A percentile compares a stretch with the other conserved stretches of the same genome.
phyloP scores from a whole-genome alignment of 345 rosid genomes.

The Brassica napus region DNA sequence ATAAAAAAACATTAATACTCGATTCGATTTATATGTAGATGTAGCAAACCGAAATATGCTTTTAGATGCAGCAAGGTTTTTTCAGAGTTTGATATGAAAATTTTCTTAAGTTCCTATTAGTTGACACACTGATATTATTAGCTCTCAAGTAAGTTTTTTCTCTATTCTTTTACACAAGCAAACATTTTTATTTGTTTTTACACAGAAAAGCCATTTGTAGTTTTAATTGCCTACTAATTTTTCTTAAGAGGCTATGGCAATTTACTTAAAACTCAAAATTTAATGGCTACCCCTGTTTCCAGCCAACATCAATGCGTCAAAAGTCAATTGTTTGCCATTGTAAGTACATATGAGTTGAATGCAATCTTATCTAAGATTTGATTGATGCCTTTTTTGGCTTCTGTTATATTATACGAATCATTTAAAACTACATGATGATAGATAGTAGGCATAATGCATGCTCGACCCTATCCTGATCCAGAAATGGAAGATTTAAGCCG shows the following conservation, averaged over 20 bases:
- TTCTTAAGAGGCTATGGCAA: background rate
- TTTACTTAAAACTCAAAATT: background rate
- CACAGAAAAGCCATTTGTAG: background rate
- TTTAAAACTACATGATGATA: background rate
- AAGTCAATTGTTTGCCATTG: constrained; percentile 1
- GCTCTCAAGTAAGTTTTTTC: background rate
- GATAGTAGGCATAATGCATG: background rate
- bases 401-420: background rate
- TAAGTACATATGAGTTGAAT: background rate
- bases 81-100: background rate
- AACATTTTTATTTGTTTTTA: background rate
- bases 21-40: background rate
- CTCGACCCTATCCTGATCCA: background rate
- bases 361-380: background rate
- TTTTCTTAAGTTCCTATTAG: too few species aligned
- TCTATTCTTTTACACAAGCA: background rate
- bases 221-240: background rate
- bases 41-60: background rate
- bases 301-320: background rate
- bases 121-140: background rate
- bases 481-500: background rate
- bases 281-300: background rate
- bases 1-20: background rate
- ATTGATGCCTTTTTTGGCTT: background rate
- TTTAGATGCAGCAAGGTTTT: background rate